Base-by-base conservation (phyloP, 1,284 basidiomycete species). In the Tremellales sp. region DNA sequence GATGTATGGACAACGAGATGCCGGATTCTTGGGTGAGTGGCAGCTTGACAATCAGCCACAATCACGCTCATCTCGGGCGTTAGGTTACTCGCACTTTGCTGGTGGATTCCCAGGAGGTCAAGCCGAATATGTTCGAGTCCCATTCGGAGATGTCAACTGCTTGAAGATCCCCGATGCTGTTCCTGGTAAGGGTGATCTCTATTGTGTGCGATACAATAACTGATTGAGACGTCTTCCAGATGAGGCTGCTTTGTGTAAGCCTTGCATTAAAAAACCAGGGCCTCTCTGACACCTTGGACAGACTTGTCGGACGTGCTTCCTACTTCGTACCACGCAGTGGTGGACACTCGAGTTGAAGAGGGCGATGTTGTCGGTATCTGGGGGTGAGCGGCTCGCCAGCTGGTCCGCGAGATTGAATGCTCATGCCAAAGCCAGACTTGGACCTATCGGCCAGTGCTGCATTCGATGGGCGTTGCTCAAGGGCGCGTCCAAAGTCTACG, bases 61-160 rank as follows among this genome's bases (percentile, higher is more conserved):
- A 3, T 36, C 22, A n/a, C 9, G 14, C n/a, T n/a, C 18, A 25
- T 28, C n/a, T 29, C 43, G 10, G 25, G 7, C 32, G 32, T 40
- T 65, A 18, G 63, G 64, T 2, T 85, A 85, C 68, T 80, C 79
- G 13, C 83, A 85, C 68, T 80, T 47, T 44, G 55, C 83, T 0
- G 84, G 85, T 3, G 85, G 85, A 3, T 86, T 82, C 62, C 77
- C 85, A 1, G 85, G 81, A 18, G 84, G 83, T 1, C 86, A 88
- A 62, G 58, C 65, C 18, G 72, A 74, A 48, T 72, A 71, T 49
- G 66, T 73, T 43, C 76, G 82, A 29, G 81, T 86, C 3, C 85
- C 85, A 0, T 81, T 81, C 57, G 85, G 80, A 38, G 77, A 84
- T 41, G 80, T 83, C 48, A 87, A 87, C 70, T 76, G 64, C 37